These are phyloP conservation scores for Brassica juncea DNA, from an alignment of 345 rosid genomes.

Conservation along the genomic window DNA sequence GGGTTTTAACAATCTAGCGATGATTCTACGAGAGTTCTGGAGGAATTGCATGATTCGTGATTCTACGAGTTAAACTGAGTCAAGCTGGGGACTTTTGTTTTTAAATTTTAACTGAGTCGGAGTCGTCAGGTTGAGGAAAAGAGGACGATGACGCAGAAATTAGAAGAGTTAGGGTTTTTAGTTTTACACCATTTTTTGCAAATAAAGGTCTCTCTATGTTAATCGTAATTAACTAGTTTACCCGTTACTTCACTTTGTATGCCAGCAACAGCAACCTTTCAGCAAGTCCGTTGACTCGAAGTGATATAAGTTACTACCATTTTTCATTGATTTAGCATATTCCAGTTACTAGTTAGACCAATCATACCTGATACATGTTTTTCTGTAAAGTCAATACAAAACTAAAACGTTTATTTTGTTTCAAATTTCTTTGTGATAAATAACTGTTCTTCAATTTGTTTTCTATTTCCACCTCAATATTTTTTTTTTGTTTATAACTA, in stretches of 20 bases:
- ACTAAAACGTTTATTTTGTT: neutral
- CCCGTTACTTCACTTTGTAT: neutral
- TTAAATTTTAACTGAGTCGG: slow-evolving; percentile 1
- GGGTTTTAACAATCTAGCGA: slow-evolving; percentile 46
- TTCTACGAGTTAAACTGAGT: slow-evolving; percentile 1
- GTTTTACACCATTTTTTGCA: neutral
- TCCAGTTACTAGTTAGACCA: neutral
- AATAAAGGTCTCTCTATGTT: neutral
- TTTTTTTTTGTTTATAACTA: slow-evolving; percentile 11
- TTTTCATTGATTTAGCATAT: neutral
- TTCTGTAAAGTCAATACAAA: neutral
- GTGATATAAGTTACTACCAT: neutral
- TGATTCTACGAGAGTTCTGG: slow-evolving; percentile 47
- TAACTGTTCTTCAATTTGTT: neutral
- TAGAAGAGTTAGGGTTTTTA: slow-evolving; percentile 34
- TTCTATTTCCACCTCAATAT: neutral
- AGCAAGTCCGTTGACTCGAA: neutral
- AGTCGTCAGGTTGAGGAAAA: slow-evolving; percentile 5
- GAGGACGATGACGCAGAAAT: slow-evolving; percentile 8
- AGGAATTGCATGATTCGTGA: slow-evolving; percentile 46
- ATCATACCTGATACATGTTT: neutral
- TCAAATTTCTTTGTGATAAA: neutral
- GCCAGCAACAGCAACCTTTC: no score
- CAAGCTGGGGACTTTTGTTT: neutral
- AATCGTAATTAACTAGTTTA: neutral